A percentile compares a stretch with the other conserved stretches of the same genome.
These are phyloP conservation scores for Neurospora sp. DNA, from an alignment of 495 filamentous ascomycete genomes.

Conservation along the genomic window DNA sequence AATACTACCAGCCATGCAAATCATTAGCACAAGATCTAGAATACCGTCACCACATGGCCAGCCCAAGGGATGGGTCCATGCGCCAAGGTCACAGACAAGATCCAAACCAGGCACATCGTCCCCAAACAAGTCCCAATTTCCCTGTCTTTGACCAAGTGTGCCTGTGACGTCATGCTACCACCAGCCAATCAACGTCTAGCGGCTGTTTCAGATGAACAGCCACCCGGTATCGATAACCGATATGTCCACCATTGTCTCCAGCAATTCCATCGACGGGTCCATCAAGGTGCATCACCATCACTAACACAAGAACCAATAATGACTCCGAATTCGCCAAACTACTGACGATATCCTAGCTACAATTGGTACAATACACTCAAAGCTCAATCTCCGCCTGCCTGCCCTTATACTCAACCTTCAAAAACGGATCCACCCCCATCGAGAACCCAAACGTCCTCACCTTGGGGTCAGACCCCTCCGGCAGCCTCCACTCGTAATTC, in stretches of 20 bases:
- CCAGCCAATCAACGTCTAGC: neutral
- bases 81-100: neutral
- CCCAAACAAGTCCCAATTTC: neutral
- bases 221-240: neutral
- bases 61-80: neutral
- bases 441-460: constrained; percentile 2
- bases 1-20: neutral
- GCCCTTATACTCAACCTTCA: constrained; percentile 9
- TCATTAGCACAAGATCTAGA: neutral
- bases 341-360: neutral
- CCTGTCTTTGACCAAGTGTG: neutral
- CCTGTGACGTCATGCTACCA: neutral
- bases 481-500: constrained; percentile 29
- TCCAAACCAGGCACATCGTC: neutral
- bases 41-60: neutral
- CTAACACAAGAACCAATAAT: neutral
- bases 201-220: neutral
- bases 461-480: constrained; percentile 5
- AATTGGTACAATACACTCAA: neutral
- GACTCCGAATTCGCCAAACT: neutral
- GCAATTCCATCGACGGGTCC: neutral
- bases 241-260: too few relatives aligned
- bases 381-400: constrained; percentile 5
- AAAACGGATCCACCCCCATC: constrained; percentile 3
- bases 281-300: neutral